Conservation (phyloP, 768 basidiomycete genomes). For the Kwoniella bestiolae region DNA sequence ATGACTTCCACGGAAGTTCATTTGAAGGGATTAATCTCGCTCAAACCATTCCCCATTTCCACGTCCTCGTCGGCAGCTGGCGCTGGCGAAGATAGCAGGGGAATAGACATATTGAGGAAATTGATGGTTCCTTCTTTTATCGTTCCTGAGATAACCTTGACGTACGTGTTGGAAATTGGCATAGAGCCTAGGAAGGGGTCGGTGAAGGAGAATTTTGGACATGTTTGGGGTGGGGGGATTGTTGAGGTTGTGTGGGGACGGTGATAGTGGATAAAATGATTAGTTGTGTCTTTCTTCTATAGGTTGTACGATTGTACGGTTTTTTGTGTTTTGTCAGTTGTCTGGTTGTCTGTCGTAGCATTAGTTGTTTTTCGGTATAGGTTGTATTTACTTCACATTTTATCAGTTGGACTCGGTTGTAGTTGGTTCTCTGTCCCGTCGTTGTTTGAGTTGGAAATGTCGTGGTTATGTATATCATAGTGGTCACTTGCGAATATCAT, state of each 20-base stretch:
- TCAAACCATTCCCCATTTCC: constrained; percentile 7
- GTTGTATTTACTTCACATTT: no score
- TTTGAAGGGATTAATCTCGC: constrained; percentile 30
- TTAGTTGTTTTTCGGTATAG: no score
- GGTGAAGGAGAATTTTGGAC: constrained; percentile 47
- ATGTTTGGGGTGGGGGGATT: constrained; percentile 53
- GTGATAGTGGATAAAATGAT: no score
- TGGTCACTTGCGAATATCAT: no score
- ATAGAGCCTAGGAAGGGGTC: constrained; percentile 44
- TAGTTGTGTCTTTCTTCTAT: neutral
- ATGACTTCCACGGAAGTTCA: constrained; percentile 43
- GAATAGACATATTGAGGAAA: constrained; percentile 9
- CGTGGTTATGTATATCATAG: no score
- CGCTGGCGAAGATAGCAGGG: neutral
- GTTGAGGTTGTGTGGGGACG: constrained; percentile 46
- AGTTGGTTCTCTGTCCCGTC: no score
- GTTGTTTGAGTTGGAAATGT: no score
- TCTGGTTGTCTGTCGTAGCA: no score
- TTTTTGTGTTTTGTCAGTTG: no score
- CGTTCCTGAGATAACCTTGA: constrained; percentile 44
- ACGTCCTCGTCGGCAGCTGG: neutral
- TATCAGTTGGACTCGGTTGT: no score
- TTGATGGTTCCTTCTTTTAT: constrained; percentile 41
- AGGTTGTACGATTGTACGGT: no score
- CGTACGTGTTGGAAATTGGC: constrained; percentile 48